phyloP scores from a whole-genome alignment of 495 filamentous ascomycete genomes.

The Tuber microsphaerosporum region DNA sequence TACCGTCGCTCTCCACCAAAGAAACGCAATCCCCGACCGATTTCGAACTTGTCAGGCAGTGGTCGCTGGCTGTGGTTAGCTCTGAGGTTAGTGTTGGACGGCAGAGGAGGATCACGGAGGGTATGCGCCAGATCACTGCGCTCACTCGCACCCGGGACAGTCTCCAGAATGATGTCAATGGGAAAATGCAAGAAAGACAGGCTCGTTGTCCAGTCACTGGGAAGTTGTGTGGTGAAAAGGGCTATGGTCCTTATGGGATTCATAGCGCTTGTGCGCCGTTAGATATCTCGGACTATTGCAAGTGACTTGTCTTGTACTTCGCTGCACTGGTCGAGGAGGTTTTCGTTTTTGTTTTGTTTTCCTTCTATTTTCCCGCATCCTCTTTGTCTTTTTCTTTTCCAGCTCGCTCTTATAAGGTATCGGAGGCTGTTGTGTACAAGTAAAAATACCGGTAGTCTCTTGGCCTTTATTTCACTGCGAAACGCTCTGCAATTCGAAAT shows the following conservation, averaged over 20 bases:
- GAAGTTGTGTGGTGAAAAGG: neutral
- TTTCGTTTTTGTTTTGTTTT: neutral
- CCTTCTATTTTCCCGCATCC: neutral
- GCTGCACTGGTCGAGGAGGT: neutral
- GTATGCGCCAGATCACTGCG: neutral
- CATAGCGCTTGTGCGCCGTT: neutral
- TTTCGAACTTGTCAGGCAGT: neutral
- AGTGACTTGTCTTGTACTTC: neutral
- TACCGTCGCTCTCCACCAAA: neutral
- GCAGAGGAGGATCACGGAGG: neutral
- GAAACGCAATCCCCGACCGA: neutral
- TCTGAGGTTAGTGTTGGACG: neutral
- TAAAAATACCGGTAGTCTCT: neutral
- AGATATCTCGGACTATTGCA: neutral
- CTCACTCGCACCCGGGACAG: neutral
- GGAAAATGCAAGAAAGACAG: neutral
- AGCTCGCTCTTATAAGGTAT: neutral
- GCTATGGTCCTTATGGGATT: neutral
- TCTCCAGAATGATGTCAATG: neutral
- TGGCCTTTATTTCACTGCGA: neutral
- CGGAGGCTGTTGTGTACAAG: neutral
- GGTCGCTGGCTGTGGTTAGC: neutral
- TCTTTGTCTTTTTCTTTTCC: neutral
- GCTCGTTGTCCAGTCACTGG: neutral
- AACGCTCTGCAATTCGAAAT: neutral